Conservation (phyloP, 2,329 filamentous ascomycete genomes). For the Colletotrichum caudatum region DNA sequence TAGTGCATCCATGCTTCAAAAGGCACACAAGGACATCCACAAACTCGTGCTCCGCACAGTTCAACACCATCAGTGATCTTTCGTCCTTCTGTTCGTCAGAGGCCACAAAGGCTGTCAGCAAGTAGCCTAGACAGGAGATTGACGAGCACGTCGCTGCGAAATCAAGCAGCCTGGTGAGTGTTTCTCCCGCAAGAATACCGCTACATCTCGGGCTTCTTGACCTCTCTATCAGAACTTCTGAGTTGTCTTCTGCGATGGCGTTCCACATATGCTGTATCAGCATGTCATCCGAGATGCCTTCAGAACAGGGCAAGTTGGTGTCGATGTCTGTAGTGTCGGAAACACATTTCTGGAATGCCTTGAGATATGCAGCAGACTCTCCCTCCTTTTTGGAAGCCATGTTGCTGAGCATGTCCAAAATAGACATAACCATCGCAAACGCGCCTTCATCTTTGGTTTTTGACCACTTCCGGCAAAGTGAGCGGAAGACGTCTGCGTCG, state of each 20-base stretch:
- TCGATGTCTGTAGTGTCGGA: neutral
- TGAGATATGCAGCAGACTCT: constrained; percentile 20
- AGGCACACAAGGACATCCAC: constrained; percentile 17
- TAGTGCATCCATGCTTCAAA: constrained; percentile 6
- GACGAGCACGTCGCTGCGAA: constrained; percentile 5
- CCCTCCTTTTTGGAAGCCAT: neutral
- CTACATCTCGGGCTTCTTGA: neutral
- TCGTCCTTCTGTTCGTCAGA: neutral
- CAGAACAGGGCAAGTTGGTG: neutral
- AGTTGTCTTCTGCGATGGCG: constrained; percentile 5
- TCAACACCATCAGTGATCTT: neutral
- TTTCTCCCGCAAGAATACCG: neutral
- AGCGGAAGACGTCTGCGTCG: neutral
- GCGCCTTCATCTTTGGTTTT: neutral
- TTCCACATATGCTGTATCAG: constrained; percentile 14
- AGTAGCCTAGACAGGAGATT: neutral
- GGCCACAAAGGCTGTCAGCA: neutral
- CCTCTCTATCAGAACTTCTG: neutral
- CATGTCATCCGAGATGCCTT: constrained; percentile 20
- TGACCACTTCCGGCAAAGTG: constrained; percentile 4
- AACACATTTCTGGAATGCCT: constrained; percentile 14
- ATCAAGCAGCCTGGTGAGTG: neutral
- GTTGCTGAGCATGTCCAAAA: neutral
- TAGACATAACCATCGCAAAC: neutral
- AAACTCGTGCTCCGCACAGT: neutral